These are phyloP conservation scores for Leccinum solheimii DNA, from an alignment of 1,284 basidiomycete genomes.

Conservation along the genomic window DNA sequence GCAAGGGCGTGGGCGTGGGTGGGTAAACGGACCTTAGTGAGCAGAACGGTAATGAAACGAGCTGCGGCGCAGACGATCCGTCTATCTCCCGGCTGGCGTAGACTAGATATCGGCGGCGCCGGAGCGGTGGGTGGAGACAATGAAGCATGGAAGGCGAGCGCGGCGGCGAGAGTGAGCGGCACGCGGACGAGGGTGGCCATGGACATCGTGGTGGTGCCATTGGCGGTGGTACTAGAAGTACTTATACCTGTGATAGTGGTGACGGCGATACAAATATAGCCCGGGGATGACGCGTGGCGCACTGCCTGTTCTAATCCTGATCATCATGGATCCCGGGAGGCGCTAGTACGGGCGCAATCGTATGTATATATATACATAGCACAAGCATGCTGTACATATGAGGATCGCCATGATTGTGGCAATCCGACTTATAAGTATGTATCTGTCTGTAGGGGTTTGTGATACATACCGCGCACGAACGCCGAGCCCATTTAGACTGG, in stretches of 20 bases:
- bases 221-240: not conserved
- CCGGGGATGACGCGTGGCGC: not conserved
- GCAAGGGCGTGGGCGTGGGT: no score
- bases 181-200: slow-evolving; percentile 14
- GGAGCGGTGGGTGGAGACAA: slow-evolving; percentile 11
- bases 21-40: slow-evolving; percentile 20
- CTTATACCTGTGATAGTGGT: not conserved
- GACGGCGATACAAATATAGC: not conserved
- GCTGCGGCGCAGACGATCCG: slow-evolving; percentile 1
- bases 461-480: no score
- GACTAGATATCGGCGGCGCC: not conserved
- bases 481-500: not conserved
- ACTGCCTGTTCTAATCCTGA: not conserved
- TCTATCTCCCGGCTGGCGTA: not conserved
- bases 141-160: slow-evolving; percentile 28
- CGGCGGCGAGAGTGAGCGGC: slow-evolving; percentile 20
- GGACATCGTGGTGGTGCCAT: slow-evolving; percentile 1
- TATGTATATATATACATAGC: no score
- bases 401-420: no score
- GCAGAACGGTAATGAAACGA: slow-evolving; percentile 2
- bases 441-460: no score
- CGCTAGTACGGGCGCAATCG: no score
- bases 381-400: no score
- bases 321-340: not conserved
- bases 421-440: no score